Percentiles rank a stretch among this genome's conserved stretches.
phyloP scores from a whole-genome alignment of 1,284 basidiomycete genomes.

The Rhodotorula sp. region DNA sequence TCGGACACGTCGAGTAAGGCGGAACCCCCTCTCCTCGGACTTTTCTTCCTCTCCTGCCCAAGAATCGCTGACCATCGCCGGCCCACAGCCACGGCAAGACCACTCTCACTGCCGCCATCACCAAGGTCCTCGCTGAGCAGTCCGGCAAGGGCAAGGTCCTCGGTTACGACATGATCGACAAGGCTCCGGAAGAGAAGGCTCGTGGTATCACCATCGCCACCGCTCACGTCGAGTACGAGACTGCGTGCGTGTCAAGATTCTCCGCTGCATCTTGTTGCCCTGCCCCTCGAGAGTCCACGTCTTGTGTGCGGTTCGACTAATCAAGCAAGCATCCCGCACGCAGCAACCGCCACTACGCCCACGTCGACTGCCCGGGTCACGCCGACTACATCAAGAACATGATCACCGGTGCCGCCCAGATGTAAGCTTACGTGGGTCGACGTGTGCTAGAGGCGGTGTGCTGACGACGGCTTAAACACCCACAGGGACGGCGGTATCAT shows the following conservation, averaged over 20 bases:
- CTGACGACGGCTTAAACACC: background rate
- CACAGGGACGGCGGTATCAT: slow-evolving; percentile 51
- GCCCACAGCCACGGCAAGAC: slow-evolving; percentile 60
- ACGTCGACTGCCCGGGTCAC: slow-evolving; percentile 98
- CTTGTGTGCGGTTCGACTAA: background rate
- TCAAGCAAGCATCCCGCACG: background rate
- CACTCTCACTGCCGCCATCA: slow-evolving; percentile 97
- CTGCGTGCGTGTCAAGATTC: slow-evolving; percentile 49
- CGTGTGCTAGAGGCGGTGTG: background rate
- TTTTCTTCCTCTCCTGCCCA: background rate
- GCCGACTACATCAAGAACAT: slow-evolving; percentile 72
- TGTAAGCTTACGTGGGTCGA: slow-evolving; percentile 55
- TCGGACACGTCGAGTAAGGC: slow-evolving; percentile 49
- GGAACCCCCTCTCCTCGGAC: background rate
- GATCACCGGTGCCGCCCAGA: slow-evolving; percentile 99
- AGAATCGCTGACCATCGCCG: background rate
- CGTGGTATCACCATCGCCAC: slow-evolving; percentile 95
- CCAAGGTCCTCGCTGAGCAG: slow-evolving; percentile 79
- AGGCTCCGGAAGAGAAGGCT: slow-evolving; percentile 99
- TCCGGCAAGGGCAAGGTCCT: slow-evolving; percentile 87
- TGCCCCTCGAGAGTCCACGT: background rate
- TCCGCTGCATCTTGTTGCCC: no score
- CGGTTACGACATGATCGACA: slow-evolving; percentile 98
- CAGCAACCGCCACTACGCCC: slow-evolving; percentile 84
- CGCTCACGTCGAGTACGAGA: slow-evolving; percentile 97